A percentile compares a stretch with the other conserved stretches of the same genome.
Conservation (phyloP, 805 yeast genomes). For the Monosporozyma solicola region DNA sequence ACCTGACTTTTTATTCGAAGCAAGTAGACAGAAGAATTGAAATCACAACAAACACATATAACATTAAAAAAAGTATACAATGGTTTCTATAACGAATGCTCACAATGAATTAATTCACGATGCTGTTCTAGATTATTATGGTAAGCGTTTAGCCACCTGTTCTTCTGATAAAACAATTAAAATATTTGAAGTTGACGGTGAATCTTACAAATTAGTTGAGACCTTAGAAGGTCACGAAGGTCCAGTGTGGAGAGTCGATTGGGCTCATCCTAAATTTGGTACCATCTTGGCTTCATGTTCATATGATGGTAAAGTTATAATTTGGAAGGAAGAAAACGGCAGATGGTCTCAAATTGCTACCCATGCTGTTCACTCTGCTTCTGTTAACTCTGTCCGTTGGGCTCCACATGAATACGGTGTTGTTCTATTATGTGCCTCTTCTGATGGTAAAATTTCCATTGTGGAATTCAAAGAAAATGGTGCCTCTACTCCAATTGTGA, state of each 20-base stretch:
- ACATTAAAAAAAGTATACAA: conserved; percentile 1
- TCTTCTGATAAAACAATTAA: conserved; percentile 95
- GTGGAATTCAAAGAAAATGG: conserved; percentile 90
- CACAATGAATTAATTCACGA: conserved; percentile 93
- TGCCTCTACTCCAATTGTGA: conserved; percentile 46
- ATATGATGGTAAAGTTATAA: conserved; percentile 86
- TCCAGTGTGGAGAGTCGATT: conserved; percentile 96
- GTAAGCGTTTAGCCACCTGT: conserved; percentile 90
- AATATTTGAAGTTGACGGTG: conserved; percentile 85
- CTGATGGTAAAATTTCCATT: conserved; percentile 87
- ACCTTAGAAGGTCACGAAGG: conserved; percentile 93
- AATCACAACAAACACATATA: background rate
- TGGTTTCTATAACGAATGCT: conserved; percentile 83
- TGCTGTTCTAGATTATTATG: conserved; percentile 94
- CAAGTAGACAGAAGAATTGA: background rate
- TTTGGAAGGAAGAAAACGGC: conserved; percentile 91
- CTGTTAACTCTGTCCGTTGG: conserved; percentile 92
- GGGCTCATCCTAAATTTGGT: conserved; percentile 99
- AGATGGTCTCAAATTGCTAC: conserved; percentile 83
- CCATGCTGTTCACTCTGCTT: conserved; percentile 83
- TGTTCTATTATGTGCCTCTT: conserved; percentile 76
- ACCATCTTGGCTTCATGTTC: conserved; percentile 90
- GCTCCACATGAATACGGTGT: conserved; percentile 98
- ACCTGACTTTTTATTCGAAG: too few relatives aligned
- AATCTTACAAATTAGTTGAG: conserved; percentile 68